Base-by-base conservation (phyloP, 2,329 filamentous ascomycete genomes). In the Ophiognomonia clavigignenti-juglandacearum region DNA sequence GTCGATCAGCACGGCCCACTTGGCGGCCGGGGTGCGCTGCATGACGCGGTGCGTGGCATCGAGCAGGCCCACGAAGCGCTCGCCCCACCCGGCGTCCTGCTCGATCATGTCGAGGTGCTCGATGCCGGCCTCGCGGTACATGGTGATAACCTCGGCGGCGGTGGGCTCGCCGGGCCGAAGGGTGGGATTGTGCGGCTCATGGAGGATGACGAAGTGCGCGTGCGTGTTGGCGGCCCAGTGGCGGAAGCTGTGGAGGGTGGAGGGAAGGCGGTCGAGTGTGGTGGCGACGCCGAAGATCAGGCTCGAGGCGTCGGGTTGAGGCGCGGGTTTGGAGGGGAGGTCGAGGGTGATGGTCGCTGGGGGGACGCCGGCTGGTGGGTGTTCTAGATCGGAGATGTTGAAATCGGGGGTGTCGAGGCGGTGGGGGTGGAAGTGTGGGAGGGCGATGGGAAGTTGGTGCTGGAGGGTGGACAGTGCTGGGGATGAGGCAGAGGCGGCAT, bases 1-100 rank as follows among this genome's bases (percentile, higher is more conserved):
- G 47, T 72, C 69, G 42, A 71, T 69, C 41, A 71, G 55, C 31
- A 61, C 64, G 4, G 61, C 62, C 69, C 69, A 72, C 23, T 61
- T 57, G 1, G 67, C 68, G 43, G 42, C 35, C n/a, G n/a, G n/a
- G n/a, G n/a, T n/a, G 10, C 36, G 26, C 38, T 47, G 43, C 29
- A 50, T 29, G 29, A 27, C 42, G 32, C 29, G 36, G 44, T 48
- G 31, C 31, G 53, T 37, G 35, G 20, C 44, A 24, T 23, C 24
- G 26, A 54, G 31, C 22, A 54, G 38, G 5, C 39, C 39, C 19
- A 52, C 35, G 31, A 53, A 54, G 3, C 47, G 45, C 39, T 54
- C 50, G 8, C 42, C 41, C 40, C 45, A 52, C 13, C 43, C 47
- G 19, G 32, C 31, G 11, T 24, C 19, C 5, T 40, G 41, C 39